phyloP scores from a whole-genome alignment of 768 basidiomycete genomes.

The Pleurotus tuber-regium region DNA sequence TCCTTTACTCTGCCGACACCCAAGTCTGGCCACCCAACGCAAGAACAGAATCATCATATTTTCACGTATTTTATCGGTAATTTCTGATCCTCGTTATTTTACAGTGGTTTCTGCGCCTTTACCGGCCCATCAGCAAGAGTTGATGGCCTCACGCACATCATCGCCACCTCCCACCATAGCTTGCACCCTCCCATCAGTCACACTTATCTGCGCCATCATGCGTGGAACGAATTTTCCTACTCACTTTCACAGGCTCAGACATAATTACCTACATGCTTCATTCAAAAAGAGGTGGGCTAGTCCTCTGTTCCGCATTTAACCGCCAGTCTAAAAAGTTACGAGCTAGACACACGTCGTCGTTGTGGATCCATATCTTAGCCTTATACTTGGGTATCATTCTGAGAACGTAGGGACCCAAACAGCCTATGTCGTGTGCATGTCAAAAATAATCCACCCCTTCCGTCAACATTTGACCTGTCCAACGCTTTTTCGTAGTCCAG shows the following conservation, averaged over 20 bases:
- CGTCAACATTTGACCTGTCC: conserved; percentile 10
- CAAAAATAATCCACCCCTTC: not conserved
- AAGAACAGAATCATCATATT: not conserved
- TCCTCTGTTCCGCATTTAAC: too few species aligned
- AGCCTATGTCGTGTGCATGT: conserved; percentile 9
- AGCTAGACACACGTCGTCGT: not conserved
- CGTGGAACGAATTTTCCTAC: conserved; percentile 10
- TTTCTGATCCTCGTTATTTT: too few species aligned
- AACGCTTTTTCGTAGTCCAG: conserved; percentile 2
- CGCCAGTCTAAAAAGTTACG: too few species aligned
- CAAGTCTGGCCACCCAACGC: not conserved
- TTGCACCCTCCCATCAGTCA: conserved; percentile 45
- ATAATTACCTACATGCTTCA: conserved; percentile 4
- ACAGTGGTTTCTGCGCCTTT: not conserved
- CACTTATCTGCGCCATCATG: conserved; percentile 37
- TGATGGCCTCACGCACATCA: conserved; percentile 1
- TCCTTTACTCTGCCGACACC: too few species aligned
- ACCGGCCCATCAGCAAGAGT: not conserved
- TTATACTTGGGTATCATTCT: not conserved
- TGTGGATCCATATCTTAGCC: conserved; percentile 3
- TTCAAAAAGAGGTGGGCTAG: too few species aligned
- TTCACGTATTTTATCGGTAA: too few species aligned
- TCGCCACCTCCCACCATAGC: conserved; percentile 10
- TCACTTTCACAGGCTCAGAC: conserved; percentile 15
- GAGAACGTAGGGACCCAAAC: conserved; percentile 9